phyloP scores from a whole-genome alignment of 805 yeast species.

The Kuraishia borneana region DNA sequence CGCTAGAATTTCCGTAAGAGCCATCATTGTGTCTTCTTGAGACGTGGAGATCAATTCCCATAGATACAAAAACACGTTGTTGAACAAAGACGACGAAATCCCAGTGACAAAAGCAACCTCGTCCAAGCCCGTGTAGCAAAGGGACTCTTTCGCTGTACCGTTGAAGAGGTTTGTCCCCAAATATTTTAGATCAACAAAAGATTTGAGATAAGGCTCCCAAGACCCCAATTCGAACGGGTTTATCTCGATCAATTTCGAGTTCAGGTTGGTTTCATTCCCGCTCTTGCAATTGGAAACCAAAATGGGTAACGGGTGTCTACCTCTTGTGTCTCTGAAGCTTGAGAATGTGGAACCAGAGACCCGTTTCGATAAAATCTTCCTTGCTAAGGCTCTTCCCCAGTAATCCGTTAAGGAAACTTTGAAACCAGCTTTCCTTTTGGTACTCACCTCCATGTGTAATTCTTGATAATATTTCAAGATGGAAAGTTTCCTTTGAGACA shows the following conservation, averaged over 20 bases:
- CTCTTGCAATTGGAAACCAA: constrained; percentile 27
- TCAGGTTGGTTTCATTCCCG: constrained; percentile 16
- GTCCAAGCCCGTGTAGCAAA: constrained; percentile 43
- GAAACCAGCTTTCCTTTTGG: constrained; percentile 42
- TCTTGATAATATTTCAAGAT: constrained; percentile 36
- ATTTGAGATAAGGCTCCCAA: constrained; percentile 38
- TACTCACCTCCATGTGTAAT: constrained; percentile 41
- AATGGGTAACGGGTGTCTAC: constrained; percentile 38
- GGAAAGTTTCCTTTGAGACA: too few species aligned
- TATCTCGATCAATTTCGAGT: constrained; percentile 37
- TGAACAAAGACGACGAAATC: constrained; percentile 55
- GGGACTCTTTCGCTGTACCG: constrained; percentile 22
- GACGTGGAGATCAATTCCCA: constrained; percentile 25
- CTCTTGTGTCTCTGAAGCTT: constrained; percentile 18
- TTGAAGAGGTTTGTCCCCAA: constrained; percentile 36
- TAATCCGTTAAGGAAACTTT: constrained; percentile 53
- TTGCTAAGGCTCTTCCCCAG: constrained; percentile 54
- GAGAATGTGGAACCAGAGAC: constrained; percentile 27
- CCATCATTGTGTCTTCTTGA: constrained; percentile 19
- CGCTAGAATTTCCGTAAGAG: constrained; percentile 23
- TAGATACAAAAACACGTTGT: constrained; percentile 36
- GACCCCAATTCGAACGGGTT: constrained; percentile 62
- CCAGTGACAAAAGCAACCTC: constrained; percentile 50
- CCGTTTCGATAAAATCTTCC: constrained; percentile 29
- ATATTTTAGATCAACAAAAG: constrained; percentile 39